Evolutionary conservation across 164 flowering plant species (phyloP).

Genomic region (Sextonia rubra): DNA sequence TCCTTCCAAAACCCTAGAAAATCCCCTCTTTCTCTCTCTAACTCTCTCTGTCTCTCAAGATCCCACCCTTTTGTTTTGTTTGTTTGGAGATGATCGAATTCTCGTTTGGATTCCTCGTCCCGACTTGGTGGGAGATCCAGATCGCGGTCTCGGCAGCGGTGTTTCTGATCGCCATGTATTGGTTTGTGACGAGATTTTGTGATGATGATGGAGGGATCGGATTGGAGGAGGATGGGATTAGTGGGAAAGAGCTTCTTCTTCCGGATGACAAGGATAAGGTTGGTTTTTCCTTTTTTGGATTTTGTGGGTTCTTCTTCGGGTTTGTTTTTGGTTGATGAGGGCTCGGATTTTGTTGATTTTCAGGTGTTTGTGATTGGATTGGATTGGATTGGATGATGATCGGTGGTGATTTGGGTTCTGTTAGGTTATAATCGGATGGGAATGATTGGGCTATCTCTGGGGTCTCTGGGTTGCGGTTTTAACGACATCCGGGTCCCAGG

Average conservation of each 20-base stretch:
- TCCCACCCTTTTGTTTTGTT: too few relatives aligned
- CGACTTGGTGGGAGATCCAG: conserved; percentile 86
- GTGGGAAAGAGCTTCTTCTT: conserved; percentile 13
- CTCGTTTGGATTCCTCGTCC: conserved; percentile 46
- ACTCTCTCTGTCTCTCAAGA: neutral
- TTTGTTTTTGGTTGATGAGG: neutral
- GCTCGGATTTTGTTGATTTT: too few relatives aligned
- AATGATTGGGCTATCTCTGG: too few relatives aligned
- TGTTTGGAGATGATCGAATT: conserved; percentile 26
- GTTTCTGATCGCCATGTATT: conserved; percentile 51
- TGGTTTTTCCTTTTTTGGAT: neutral
- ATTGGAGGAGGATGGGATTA: conserved; percentile 22
- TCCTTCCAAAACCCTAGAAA: neutral
- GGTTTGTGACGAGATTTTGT: conserved; percentile 32
- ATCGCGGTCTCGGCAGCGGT: conserved; percentile 63
- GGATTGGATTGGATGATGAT: too few relatives aligned
- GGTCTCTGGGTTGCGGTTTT: too few relatives aligned
- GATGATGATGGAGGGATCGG: conserved; percentile 13
- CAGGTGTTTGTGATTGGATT: too few relatives aligned
- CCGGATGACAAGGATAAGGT: conserved; percentile 47
- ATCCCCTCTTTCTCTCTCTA: neutral
- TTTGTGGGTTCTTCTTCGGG: neutral
- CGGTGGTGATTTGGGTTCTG: too few relatives aligned
- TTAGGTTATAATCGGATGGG: too few relatives aligned
- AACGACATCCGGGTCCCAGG: too few relatives aligned